Conservation (phyloP, 768 basidiomycete species). For the Mrakia gelida region DNA sequence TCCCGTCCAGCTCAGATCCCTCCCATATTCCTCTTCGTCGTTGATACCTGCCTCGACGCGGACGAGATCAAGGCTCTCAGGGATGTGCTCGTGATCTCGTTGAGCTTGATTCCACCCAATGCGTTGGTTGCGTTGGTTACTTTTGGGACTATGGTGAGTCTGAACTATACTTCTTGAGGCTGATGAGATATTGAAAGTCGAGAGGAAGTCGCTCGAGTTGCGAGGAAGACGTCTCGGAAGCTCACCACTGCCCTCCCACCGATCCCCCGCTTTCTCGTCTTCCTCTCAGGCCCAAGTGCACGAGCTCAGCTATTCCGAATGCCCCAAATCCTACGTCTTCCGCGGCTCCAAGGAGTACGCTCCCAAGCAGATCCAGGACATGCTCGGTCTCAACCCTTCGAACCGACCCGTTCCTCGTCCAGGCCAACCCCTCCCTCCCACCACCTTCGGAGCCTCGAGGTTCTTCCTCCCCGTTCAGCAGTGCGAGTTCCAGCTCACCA, state of each 20-base stretch:
- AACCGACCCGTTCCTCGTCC: conserved; percentile 51
- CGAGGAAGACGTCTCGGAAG: background rate
- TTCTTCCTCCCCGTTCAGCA: conserved; percentile 89
- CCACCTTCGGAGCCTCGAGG: conserved; percentile 44
- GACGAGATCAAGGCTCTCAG: conserved; percentile 93
- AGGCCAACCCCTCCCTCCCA: conserved; percentile 44
- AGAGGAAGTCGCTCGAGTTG: no score
- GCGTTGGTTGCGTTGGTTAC: conserved; percentile 95
- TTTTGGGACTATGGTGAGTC: conserved; percentile 88
- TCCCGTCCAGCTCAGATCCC: conserved; percentile 84
- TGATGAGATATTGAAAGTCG: no score
- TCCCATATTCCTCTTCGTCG: conserved; percentile 93
- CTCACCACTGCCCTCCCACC: no score
- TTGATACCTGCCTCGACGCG: conserved; percentile 87
- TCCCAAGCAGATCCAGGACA: conserved; percentile 95
- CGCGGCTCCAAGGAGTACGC: conserved; percentile 94
- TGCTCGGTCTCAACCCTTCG: conserved; percentile 81
- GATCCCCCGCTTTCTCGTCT: background rate
- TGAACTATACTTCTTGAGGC: background rate
- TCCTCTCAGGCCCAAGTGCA: conserved; percentile 82
- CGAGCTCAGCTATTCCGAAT: conserved; percentile 92
- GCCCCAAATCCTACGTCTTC: conserved; percentile 98
- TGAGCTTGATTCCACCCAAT: conserved; percentile 86
- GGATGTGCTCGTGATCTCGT: conserved; percentile 88
- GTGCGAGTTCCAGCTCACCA: conserved; percentile 92